These are phyloP conservation scores for Silene uniflora DNA, from an alignment of 148 eudicot genomes.

Conservation along the genomic window DNA sequence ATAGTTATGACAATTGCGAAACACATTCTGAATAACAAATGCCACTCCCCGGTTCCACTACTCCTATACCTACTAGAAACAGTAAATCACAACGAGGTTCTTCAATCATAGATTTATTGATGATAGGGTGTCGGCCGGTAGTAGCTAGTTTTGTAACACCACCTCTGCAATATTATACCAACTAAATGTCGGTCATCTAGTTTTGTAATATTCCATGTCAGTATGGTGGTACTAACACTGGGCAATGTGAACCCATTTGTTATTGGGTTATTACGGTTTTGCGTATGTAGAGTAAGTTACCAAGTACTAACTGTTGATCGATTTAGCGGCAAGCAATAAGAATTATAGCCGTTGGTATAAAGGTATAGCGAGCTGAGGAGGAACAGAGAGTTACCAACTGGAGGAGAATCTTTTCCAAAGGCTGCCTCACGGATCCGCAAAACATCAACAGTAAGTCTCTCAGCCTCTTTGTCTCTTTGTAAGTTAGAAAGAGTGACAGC, in stretches of 20 bases:
- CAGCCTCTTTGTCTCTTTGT: slow-evolving; percentile 70
- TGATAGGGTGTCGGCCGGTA: too few relatives aligned
- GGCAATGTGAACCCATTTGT: too few relatives aligned
- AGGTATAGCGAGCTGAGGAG: not conserved
- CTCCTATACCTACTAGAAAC: not conserved
- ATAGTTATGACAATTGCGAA: too few relatives aligned
- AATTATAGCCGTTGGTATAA: not conserved
- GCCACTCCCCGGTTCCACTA: not conserved
- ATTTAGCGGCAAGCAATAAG: not conserved
- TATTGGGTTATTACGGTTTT: too few relatives aligned
- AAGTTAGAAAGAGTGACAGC: slow-evolving; percentile 71
- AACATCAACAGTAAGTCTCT: slow-evolving; percentile 59
- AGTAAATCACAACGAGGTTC: too few relatives aligned
- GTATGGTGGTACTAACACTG: too few relatives aligned
- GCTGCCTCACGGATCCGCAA: slow-evolving; percentile 70
- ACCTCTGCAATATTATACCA: too few relatives aligned
- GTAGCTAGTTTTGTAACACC: too few relatives aligned
- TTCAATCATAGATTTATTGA: too few relatives aligned
- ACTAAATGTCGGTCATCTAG: too few relatives aligned
- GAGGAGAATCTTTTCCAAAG: slow-evolving; percentile 72
- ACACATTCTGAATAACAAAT: not conserved
- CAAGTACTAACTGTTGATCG: too few relatives aligned
- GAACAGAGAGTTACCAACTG: slow-evolving; percentile 56
- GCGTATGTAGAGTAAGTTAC: not conserved
- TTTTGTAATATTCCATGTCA: too few relatives aligned